Evolutionary conservation across 208 protist genomes (phyloP).

Genomic region (Leishmania guyanensis): DNA sequence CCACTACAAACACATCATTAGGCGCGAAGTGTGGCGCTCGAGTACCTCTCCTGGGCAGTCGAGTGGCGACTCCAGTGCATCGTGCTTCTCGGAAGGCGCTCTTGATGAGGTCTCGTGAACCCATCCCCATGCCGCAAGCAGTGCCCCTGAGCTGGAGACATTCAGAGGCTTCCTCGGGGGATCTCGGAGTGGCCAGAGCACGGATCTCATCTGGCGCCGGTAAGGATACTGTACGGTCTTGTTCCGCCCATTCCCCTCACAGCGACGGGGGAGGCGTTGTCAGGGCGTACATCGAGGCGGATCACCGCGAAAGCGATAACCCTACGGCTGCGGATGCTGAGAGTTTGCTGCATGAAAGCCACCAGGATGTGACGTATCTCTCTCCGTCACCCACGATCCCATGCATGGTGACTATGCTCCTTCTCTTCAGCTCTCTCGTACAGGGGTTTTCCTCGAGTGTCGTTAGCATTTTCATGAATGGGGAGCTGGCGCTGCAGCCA

Average conservation of each 20-base stretch:
- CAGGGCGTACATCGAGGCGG: neutral
- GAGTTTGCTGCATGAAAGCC: neutral
- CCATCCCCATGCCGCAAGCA: neutral
- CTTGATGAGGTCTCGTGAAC: neutral
- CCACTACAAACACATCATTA: neutral
- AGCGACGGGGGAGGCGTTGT: neutral
- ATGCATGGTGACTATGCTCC: slow-evolving; percentile 32
- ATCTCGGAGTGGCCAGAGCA: neutral
- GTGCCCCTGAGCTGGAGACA: neutral
- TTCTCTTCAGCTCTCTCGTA: slow-evolving; percentile 34
- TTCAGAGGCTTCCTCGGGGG: neutral
- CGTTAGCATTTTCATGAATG: slow-evolving; percentile 43
- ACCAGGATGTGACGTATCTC: neutral
- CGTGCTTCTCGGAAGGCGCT: too few relatives aligned
- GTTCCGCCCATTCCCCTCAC: neutral
- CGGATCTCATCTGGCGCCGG: neutral
- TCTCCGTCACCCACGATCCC: slow-evolving; percentile 28
- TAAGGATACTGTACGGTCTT: neutral
- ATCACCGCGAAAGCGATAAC: neutral
- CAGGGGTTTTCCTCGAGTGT: slow-evolving; percentile 37
- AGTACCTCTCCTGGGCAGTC: neutral
- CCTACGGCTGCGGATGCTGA: neutral
- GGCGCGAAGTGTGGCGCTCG: neutral
- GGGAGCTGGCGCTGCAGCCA: slow-evolving; percentile 29
- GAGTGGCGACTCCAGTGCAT: neutral